Evolutionary conservation across 148 eudicot genomes (phyloP), one percentile per base, ranked within the genome.

Genomic region (Polygonum maritimum): DNA sequence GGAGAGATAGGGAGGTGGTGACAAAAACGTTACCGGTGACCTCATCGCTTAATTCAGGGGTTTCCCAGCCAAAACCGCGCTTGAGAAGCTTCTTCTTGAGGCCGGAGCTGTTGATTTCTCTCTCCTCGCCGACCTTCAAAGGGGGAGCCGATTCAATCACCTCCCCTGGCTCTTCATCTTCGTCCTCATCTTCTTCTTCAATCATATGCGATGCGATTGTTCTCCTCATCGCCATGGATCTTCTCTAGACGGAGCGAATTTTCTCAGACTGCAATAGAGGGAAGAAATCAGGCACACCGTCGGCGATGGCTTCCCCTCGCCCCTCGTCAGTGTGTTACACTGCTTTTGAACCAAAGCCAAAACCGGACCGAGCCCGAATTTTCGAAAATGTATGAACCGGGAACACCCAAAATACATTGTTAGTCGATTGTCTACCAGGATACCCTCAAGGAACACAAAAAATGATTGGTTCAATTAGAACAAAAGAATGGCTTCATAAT

Each of bases 121-220:
- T 83, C 83, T 89, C 89, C 36, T 89, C 86, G 5, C 89, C 93
- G 44, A 89, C 84, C 75, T 80, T 78, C 51, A 87, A 76, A 40
- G 91, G 93, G 3, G 91, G 93, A 2, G 89, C 89, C 3, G 93
- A 89, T 76, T 89, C 91, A 62, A 87, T 86, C 6, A 78, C 91
- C 73, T 89, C 89, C 33, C 91, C 93, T 9, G 85, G 81, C 77
- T 89, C 93, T 78, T 87, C 90, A 19, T 87, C 90, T 63, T 82
- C 83, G 3, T 83, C 87, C 2, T 70, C 74, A 0, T 85, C 88
- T 49, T 78, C 86, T 21, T 78, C 83, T 52, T 82, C 83, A 4
- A 44, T 82, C 26, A 84, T 74, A 67, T 78, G 75, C 12, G 83
- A 79, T 3, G 82, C n/a, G 13, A 85, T 81, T 19, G 84, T 78